Conservation (phyloP, 2,329 filamentous ascomycete genomes). For the Botrytis hyacinthi region DNA sequence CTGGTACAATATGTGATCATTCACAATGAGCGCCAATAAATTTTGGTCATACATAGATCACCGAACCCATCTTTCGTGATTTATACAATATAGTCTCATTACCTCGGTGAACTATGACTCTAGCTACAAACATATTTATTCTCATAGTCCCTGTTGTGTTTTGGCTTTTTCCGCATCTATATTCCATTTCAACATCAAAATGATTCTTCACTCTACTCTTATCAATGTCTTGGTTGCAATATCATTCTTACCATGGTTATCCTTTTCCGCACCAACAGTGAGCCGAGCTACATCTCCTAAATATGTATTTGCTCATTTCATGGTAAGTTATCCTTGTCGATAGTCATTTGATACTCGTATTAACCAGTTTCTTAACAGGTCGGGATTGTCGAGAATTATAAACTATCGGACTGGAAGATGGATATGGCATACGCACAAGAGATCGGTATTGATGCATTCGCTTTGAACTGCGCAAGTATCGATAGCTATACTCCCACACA, state of each 20-base stretch:
- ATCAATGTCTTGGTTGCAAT: conserved; percentile 3
- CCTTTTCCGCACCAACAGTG: conserved; percentile 10
- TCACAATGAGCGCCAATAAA: not conserved
- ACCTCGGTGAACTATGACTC: not conserved
- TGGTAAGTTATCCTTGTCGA: conserved; percentile 18
- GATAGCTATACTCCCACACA: conserved; percentile 36
- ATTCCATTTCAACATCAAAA: not conserved
- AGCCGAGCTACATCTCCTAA: not conserved
- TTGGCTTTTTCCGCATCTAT: not conserved
- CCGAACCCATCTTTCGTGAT: not conserved
- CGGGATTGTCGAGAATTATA: conserved; percentile 33
- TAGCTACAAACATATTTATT: not conserved
- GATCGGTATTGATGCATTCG: conserved; percentile 40
- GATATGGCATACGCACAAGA: conserved; percentile 38
- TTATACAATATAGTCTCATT: not conserved
- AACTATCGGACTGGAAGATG: conserved; percentile 32
- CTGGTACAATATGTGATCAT: conserved; percentile 10
- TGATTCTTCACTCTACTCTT: not conserved
- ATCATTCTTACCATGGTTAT: conserved; percentile 6
- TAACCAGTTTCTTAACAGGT: conserved; percentile 21
- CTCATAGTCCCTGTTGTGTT: not conserved
- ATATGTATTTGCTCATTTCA: conserved; percentile 31
- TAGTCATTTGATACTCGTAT: not conserved
- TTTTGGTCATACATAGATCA: conserved; percentile 1
- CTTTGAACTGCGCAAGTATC: conserved; percentile 35